phyloP scores from a whole-genome alignment of 2,329 filamentous ascomycete species.

The Phaeosphaeria sp. region DNA sequence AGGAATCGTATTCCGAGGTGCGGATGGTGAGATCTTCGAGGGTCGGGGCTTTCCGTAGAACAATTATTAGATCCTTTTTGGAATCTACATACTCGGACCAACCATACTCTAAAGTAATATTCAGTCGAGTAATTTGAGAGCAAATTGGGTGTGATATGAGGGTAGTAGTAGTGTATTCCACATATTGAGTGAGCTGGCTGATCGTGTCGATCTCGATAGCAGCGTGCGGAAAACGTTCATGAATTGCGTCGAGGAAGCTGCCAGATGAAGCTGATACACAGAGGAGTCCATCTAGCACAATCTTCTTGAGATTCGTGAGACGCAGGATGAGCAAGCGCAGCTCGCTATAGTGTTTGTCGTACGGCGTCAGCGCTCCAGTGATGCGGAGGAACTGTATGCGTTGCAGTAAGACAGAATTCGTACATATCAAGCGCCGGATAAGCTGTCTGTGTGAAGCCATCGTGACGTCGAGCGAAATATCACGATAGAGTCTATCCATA shows the following conservation, averaged over 20 bases:
- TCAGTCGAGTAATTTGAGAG: background rate
- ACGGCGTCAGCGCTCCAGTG: too few relatives aligned
- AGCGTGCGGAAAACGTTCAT: background rate
- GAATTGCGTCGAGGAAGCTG: background rate
- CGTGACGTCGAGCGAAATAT: background rate
- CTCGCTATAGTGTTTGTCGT: too few relatives aligned
- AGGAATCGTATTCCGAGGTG: too few relatives aligned
- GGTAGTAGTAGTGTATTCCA: background rate
- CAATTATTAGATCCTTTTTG: background rate
- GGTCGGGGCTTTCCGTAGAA: background rate
- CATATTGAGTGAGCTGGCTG: background rate
- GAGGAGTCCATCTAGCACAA: too few relatives aligned
- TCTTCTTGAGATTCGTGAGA: too few relatives aligned
- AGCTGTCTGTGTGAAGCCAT: background rate
- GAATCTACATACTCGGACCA: background rate
- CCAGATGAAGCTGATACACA: too few relatives aligned
- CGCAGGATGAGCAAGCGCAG: too few relatives aligned
- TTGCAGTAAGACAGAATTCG: background rate
- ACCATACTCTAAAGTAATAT: background rate
- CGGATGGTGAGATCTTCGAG: too few relatives aligned
- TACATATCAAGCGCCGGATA: background rate
- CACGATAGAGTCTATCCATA: conserved; percentile 5
- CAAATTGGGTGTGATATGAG: background rate
- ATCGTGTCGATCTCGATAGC: background rate
- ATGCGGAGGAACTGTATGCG: too few relatives aligned